Evolutionary conservation across 2,329 filamentous ascomycete genomes (phyloP).

Genomic region (Alternaria solani): DNA sequence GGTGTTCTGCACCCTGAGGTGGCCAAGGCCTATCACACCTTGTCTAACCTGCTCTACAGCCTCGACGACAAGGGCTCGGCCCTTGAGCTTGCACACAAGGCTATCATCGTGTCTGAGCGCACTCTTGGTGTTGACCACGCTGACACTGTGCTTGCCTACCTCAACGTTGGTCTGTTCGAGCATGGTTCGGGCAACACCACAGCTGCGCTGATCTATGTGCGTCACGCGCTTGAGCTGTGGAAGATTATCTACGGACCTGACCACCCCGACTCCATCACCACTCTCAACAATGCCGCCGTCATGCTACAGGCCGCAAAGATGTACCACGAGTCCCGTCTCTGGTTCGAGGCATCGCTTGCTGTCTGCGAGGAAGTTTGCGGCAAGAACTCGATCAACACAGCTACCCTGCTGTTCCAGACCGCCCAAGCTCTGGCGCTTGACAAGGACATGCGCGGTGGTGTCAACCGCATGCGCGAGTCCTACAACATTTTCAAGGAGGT

Average conservation of each 20-base stretch:
- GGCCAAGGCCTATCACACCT: conserved; percentile 89
- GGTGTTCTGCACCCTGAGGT: conserved; percentile 97
- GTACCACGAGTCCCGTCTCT: conserved; percentile 91
- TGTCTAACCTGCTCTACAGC: conserved; percentile 96
- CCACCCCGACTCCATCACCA: conserved; percentile 97
- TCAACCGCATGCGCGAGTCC: conserved; percentile 92
- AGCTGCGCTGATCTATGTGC: conserved; percentile 84
- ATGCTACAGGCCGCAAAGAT: conserved; percentile 97
- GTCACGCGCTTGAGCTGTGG: conserved; percentile 93
- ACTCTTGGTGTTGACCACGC: conserved; percentile 92
- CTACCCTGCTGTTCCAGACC: conserved; percentile 95
- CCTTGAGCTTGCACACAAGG: conserved; percentile 93
- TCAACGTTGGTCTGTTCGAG: conserved; percentile 93
- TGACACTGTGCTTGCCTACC: conserved; percentile 93
- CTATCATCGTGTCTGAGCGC: conserved; percentile 93
- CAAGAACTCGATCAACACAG: conserved; percentile 88
- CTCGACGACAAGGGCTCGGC: conserved; percentile 97
- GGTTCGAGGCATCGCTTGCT: conserved; percentile 92
- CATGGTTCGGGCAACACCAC: conserved; percentile 92
- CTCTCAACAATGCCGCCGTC: conserved; percentile 97
- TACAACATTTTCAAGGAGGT: conserved; percentile 93
- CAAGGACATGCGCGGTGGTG: conserved; percentile 89
- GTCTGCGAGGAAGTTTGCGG: conserved; percentile 92
- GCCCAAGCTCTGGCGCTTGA: conserved; percentile 96
- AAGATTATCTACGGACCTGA: conserved; percentile 94